A percentile compares a stretch with the other conserved stretches of the same genome.
Conservation (phyloP, 2,329 filamentous ascomycete species). For the Thielaviopsis populi region DNA sequence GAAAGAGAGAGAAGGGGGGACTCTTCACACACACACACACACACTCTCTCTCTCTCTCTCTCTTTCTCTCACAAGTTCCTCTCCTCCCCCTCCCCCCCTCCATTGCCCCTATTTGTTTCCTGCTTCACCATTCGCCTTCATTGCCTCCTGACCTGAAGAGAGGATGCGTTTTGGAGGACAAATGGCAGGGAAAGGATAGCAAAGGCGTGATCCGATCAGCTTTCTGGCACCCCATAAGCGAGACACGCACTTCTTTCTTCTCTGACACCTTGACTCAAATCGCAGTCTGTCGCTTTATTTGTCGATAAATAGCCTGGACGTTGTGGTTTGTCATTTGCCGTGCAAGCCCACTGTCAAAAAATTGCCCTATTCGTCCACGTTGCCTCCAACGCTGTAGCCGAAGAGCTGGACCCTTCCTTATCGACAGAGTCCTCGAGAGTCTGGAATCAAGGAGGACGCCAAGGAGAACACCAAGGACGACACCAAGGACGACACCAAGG, state of each 20-base stretch:
- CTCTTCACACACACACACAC: no score
- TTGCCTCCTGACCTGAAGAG: neutral
- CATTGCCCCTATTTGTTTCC: neutral
- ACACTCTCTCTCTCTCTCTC: no score
- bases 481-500: neutral
- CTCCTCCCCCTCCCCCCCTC: neutral
- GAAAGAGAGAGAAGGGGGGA: neutral
- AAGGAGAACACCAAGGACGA: neutral
- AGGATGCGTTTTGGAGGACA: neutral
- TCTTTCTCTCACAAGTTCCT: neutral
- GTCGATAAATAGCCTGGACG: neutral
- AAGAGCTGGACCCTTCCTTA: neutral
- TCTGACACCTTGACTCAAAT: neutral
- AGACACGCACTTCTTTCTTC: neutral
- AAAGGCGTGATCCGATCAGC: neutral
- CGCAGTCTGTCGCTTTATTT: neutral
- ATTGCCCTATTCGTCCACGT: neutral
- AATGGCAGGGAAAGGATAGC: neutral
- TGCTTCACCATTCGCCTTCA: neutral
- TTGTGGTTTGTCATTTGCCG: neutral
- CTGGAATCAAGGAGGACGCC: neutral
- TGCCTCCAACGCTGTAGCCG: neutral
- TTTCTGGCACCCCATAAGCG: neutral
- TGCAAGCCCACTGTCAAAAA: neutral
- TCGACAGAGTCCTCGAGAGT: neutral